Conservation (phyloP, 169 alveolate species). For the Babesia ovata region DNA sequence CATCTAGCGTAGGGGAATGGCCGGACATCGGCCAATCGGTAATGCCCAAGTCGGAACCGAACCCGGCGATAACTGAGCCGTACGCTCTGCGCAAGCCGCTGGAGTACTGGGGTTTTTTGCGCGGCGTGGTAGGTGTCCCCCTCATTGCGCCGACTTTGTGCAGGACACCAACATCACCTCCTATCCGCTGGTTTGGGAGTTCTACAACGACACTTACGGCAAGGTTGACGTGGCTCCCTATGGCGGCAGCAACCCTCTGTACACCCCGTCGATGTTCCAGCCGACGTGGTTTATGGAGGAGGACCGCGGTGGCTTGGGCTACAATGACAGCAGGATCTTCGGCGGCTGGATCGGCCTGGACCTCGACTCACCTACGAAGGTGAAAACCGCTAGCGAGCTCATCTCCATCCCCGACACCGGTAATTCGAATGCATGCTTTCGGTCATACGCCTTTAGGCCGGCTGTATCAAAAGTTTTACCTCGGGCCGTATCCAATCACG, state of each 20-base stretch:
- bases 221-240: constrained; percentile 30
- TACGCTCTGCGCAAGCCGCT: constrained; percentile 75
- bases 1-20: constrained; percentile 55
- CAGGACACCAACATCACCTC: constrained; percentile 69
- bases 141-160: constrained; percentile 29
- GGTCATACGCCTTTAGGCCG: constrained; percentile 67
- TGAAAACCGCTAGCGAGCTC: constrained; percentile 46
- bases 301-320: constrained; percentile 74
- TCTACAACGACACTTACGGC: constrained; percentile 41
- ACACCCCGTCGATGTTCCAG: constrained; percentile 68
- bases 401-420: constrained; percentile 47
- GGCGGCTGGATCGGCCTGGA: constrained; percentile 73
- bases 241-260: constrained; percentile 67
- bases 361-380: constrained; percentile 60
- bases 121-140: constrained; percentile 69
- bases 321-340: constrained; percentile 71
- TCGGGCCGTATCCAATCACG: constrained; percentile 82
- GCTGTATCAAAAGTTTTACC: constrained; percentile 79
- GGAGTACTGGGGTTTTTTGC: constrained; percentile 78
- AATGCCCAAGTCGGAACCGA: constrained; percentile 63
- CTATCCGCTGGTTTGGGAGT: constrained; percentile 62
- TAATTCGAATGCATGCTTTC: background rate
- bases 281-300: constrained; percentile 67
- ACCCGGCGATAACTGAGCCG: constrained; percentile 46
- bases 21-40: constrained; percentile 54